These are phyloP conservation scores for Periconia sp. DNA, from an alignment of 2,329 filamentous ascomycete species.

Conservation along the genomic window DNA sequence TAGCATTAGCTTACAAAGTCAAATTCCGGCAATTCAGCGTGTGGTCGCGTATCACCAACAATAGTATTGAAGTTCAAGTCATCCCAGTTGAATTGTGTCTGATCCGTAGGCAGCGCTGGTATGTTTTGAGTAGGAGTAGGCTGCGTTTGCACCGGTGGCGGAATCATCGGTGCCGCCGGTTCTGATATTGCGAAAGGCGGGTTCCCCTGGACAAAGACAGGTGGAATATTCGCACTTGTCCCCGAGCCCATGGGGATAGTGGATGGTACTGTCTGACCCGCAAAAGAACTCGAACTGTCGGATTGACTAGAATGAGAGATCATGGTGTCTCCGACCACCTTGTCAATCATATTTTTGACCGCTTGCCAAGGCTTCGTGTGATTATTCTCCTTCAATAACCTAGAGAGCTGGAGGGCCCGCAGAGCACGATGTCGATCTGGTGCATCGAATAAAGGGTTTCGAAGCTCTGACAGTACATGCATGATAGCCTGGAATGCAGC, in stretches of 20 bases:
- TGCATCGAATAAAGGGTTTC: slow-evolving; percentile 42
- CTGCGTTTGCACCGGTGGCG: slow-evolving; percentile 1
- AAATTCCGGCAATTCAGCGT: slow-evolving; percentile 39
- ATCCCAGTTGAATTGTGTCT: slow-evolving; percentile 32
- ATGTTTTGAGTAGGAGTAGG: too few relatives aligned
- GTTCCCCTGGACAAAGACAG: too few relatives aligned
- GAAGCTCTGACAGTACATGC: slow-evolving; percentile 47
- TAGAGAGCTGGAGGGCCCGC: slow-evolving; percentile 39
- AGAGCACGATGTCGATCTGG: slow-evolving; percentile 44
- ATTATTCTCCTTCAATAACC: slow-evolving; percentile 40
- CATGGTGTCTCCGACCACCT: slow-evolving; percentile 34
- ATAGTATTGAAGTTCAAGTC: slow-evolving; percentile 45
- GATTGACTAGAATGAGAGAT: slow-evolving; percentile 20
- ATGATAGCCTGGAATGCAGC: slow-evolving; percentile 46
- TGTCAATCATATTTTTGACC: slow-evolving; percentile 47
- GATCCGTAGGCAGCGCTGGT: slow-evolving; percentile 18
- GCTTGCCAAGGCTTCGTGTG: slow-evolving; percentile 44
- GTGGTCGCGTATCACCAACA: slow-evolving; percentile 30
- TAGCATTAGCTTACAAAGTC: slow-evolving; percentile 40
- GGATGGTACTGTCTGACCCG: too few relatives aligned
- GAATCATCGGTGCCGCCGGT: too few relatives aligned
- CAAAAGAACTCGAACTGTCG: slow-evolving; percentile 23
- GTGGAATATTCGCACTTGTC: too few relatives aligned
- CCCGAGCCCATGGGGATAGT: too few relatives aligned
- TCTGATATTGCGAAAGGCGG: too few relatives aligned